These are phyloP conservation scores for Powellomyces hirtus DNA, from an alignment of 192 early-diverging fungal species.

Conservation along the genomic window DNA sequence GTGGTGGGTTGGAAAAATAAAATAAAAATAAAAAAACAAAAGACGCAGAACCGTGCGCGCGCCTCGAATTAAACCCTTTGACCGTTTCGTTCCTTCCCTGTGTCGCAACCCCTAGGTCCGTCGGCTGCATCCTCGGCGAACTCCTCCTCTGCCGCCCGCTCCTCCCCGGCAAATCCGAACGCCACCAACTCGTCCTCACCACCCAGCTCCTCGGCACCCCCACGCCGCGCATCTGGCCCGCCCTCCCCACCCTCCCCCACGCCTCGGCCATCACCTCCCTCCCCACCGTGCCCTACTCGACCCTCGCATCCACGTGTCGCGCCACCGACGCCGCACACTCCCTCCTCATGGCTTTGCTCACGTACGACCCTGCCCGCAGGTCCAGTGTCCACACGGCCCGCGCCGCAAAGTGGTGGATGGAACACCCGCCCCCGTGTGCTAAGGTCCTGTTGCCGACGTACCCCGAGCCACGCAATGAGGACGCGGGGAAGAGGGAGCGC, in stretches of 20 bases:
- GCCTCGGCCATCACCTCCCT: constrained; percentile 50
- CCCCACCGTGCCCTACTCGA: constrained; percentile 59
- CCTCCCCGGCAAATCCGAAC: constrained; percentile 84
- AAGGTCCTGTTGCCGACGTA: constrained; percentile 55
- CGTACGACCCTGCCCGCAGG: constrained; percentile 73
- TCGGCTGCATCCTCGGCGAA: constrained; percentile 95
- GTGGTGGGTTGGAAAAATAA: constrained; percentile 50
- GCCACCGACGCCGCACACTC: constrained; percentile 51
- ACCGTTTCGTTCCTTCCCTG: not conserved
- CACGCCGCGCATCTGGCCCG: constrained; percentile 75
- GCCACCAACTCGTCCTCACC: constrained; percentile 81
- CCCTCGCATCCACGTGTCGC: constrained; percentile 55
- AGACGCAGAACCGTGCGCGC: not conserved
- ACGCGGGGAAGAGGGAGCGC: not conserved
- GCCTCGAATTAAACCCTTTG: no score
- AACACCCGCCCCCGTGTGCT: not conserved
- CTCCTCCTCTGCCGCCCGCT: constrained; percentile 73
- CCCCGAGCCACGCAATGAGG: constrained; percentile 52
- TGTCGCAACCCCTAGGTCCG: constrained; percentile 63
- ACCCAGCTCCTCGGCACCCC: constrained; percentile 88
- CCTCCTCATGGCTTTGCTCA: constrained; percentile 68
- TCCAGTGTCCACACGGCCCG: constrained; percentile 76
- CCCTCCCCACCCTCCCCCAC: constrained; percentile 65
- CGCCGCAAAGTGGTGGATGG: not conserved
- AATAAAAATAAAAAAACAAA: not conserved